Percentiles rank a stretch among this genome's conserved stretches.
Evolutionary conservation across 768 basidiomycete genomes (phyloP).

Genomic region (Hygrocybe punicea): DNA sequence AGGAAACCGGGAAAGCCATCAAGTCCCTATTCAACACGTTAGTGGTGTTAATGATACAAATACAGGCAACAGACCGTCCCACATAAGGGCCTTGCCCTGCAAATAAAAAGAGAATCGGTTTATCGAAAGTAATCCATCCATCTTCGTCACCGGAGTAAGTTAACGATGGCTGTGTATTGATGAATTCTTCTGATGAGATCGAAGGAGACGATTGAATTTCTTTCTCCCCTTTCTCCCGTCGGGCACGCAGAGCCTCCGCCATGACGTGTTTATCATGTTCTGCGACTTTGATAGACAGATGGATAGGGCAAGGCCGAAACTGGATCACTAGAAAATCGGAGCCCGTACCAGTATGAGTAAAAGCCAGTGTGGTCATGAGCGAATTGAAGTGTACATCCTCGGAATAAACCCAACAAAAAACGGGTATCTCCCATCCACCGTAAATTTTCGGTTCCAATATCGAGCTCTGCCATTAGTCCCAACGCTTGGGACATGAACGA

Average conservation of each 20-base stretch:
- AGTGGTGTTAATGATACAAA: background rate
- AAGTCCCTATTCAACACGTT: constrained; percentile 47
- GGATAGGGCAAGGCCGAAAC: constrained; percentile 63
- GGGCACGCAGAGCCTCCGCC: constrained; percentile 49
- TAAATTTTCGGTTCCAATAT: constrained; percentile 78
- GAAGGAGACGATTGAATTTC: constrained; percentile 6
- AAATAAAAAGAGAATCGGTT: constrained; percentile 65
- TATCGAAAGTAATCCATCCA: constrained; percentile 69
- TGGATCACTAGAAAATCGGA: constrained; percentile 47
- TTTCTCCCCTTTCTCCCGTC: constrained; percentile 26
- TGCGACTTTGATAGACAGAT: constrained; percentile 66
- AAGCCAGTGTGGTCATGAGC: background rate
- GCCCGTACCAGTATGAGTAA: background rate
- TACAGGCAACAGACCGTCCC: constrained; percentile 44
- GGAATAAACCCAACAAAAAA: constrained; percentile 69
- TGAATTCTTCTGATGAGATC: constrained; percentile 12
- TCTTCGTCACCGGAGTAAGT: constrained; percentile 45
- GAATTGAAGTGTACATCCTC: constrained; percentile 50
- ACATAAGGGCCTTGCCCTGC: constrained; percentile 81
- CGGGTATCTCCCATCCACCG: constrained; percentile 85
- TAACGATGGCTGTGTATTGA: constrained; percentile 44
- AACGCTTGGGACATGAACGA: constrained; percentile 83
- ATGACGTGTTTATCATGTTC: constrained; percentile 70
- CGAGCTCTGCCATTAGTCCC: constrained; percentile 83
- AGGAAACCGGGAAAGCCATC: constrained; percentile 81